Base-by-base conservation (phyloP, 192 early-diverging fungal genomes). In the Backusella tarrabulga region DNA sequence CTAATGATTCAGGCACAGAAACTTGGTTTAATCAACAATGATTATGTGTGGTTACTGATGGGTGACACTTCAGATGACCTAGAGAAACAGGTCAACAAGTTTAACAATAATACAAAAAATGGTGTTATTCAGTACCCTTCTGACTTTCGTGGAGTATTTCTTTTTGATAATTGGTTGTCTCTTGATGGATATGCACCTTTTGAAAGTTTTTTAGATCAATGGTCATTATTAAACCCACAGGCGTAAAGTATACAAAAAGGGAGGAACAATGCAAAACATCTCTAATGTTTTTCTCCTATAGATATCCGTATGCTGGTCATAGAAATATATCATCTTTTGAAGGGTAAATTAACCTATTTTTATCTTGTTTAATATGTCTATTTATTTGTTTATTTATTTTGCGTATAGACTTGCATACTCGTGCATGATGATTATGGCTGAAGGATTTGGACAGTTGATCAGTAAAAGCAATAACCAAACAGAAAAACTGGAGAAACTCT, bases 351-450 rank as follows among this genome's bases (percentile, higher is more conserved):
- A 1, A 34, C 34, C 38, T 76, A 63, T 63, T 63, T 63, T 63
- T 21, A 56, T 52, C 40, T n/a, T 50, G 32, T 21, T 23, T 14
- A 42, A 38, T 40, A 40, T 14, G 23, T 29, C 41, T 26, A 14
- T 40, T 41, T 41, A 19, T 41, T 14, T 23, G 0, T n/a, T 50
- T n/a, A 1, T 50, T 50, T 50, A 35, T 19, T 34, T 34, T 36
- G 35, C 11, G 21, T 17, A 70, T 76, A 87, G 85, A 12, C 74
- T 85, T 67, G 87, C 85, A 4, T 88, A 88, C 56, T 88, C 85
- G 0, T 88, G 87, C 67, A 88, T 88, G 84, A 85, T 84, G 84
- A 75, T 83, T 6, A 81, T 87, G 81, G 86, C 84, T 12, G 36
- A 79, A 17, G 84, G 83, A 21, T 88, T 88, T 72, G 78, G 80